Evolutionary conservation across 768 basidiomycete species (phyloP).

Genomic region (Hortiboletus campestris): DNA sequence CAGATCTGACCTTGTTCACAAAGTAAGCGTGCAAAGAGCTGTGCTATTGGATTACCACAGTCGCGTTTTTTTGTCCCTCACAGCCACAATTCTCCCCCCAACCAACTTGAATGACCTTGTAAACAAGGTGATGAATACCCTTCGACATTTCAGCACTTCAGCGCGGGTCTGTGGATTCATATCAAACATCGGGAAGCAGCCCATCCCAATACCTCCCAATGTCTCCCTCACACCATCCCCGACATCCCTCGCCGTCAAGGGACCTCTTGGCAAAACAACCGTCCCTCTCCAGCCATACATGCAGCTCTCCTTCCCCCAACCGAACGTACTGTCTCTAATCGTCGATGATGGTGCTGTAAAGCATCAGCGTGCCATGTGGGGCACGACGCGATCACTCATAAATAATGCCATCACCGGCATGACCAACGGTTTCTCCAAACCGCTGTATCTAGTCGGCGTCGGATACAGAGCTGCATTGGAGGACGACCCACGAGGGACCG

Average conservation of each 20-base stretch:
- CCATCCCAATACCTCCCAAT: slow-evolving; percentile 53
- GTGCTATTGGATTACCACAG: too few relatives aligned
- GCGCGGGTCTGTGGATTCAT: slow-evolving; percentile 45
- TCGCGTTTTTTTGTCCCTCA: too few relatives aligned
- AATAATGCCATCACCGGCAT: slow-evolving; percentile 88
- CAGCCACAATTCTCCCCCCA: too few relatives aligned
- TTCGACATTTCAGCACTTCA: slow-evolving; percentile 50
- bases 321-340: slow-evolving; percentile 34
- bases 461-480: slow-evolving; percentile 91
- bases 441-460: slow-evolving; percentile 89
- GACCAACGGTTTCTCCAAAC: slow-evolving; percentile 80
- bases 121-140: slow-evolving; percentile 19
- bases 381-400: slow-evolving; percentile 88
- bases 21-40: too few relatives aligned
- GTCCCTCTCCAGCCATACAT: slow-evolving; percentile 51
- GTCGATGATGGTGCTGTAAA: slow-evolving; percentile 65
- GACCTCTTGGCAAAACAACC: slow-evolving; percentile 52
- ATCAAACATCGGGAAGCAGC: slow-evolving; percentile 61
- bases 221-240: slow-evolving; percentile 39
- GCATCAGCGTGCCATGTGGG: slow-evolving; percentile 89
- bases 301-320: slow-evolving; percentile 34
- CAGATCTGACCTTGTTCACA: too few relatives aligned
- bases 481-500: slow-evolving; percentile 63
- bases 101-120: too few relatives aligned
- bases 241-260: slow-evolving; percentile 50